phyloP scores from a whole-genome alignment of 2,329 filamentous ascomycete genomes.

The Pleomassaria siparia region DNA sequence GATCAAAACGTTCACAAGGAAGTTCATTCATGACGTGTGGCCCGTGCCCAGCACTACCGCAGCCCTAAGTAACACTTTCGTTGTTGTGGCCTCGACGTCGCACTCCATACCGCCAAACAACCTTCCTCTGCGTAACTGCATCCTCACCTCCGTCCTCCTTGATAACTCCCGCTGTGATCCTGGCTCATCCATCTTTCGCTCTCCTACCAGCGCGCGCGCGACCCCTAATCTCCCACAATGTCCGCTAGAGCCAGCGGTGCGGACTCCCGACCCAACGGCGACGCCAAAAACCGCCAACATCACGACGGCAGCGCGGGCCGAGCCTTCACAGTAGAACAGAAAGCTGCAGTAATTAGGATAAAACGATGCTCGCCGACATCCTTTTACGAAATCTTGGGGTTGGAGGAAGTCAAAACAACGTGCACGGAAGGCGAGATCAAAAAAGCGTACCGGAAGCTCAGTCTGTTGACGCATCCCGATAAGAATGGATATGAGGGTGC shows the following conservation, averaged over 20 bases:
- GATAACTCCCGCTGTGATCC: neutral
- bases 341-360: conserved; percentile 86
- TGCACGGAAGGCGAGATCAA: conserved; percentile 86
- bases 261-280: conserved; percentile 41
- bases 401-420: conserved; percentile 65
- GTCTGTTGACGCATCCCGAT: conserved; percentile 92
- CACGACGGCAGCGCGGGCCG: conserved; percentile 76
- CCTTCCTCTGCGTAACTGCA: neutral
- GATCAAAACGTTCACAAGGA: neutral
- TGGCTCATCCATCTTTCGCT: neutral
- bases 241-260: conserved; percentile 49
- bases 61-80: conserved; percentile 20
- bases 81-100: conserved; percentile 29
- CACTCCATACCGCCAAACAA: neutral
- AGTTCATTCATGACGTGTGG: conserved; percentile 17
- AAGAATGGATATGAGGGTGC: conserved; percentile 97
- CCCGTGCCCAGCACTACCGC: conserved; percentile 12
- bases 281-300: conserved; percentile 59
- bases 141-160: neutral
- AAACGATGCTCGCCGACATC: conserved; percentile 79
- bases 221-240: conserved; percentile 31
- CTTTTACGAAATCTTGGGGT: conserved; percentile 91
- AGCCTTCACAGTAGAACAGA: conserved; percentile 85
- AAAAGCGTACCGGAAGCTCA: conserved; percentile 95
- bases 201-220: conserved; percentile 6